These are phyloP conservation scores for Dactylellina sp. DNA, from an alignment of 2,329 filamentous ascomycete genomes.

Conservation along the genomic window DNA sequence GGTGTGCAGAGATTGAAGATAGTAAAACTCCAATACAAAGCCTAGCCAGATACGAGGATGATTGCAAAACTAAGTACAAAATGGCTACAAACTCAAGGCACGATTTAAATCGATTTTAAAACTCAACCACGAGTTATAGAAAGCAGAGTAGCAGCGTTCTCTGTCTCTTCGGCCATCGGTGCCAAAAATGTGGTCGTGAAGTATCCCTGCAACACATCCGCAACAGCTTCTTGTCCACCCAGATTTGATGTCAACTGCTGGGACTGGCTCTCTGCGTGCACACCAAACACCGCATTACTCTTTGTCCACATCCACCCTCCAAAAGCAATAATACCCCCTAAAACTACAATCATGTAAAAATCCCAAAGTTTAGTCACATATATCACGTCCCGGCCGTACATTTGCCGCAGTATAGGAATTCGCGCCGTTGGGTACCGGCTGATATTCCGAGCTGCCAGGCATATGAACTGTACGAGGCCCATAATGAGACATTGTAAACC, in stretches of 20 bases:
- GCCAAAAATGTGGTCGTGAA: constrained; percentile 16
- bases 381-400: constrained; percentile 28
- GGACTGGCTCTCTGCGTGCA: too few relatives aligned
- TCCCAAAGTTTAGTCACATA: constrained; percentile 34
- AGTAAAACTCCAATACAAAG: too few relatives aligned
- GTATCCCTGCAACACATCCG: neutral
- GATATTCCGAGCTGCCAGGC: neutral
- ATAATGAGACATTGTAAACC: constrained; percentile 40
- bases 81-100: too few relatives aligned
- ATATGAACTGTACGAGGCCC: constrained; percentile 31
- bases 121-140: constrained; percentile 3
- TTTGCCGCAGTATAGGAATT: neutral
- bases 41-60: too few relatives aligned
- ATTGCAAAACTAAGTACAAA: too few relatives aligned
- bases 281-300: constrained; percentile 18
- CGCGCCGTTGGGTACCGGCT: neutral
- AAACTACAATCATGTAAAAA: constrained; percentile 5
- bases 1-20: too few relatives aligned
- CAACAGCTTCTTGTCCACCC: neutral
- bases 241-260: too few relatives aligned
- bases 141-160: constrained; percentile 1
- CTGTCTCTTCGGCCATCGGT: neutral
- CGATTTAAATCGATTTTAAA: too few relatives aligned
- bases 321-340: constrained; percentile 30
- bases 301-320: constrained; percentile 52